Evolutionary conservation across 768 basidiomycete genomes (phyloP), one percentile per base, ranked within the genome.

Genomic region (Leucosporidium yakuticum): DNA sequence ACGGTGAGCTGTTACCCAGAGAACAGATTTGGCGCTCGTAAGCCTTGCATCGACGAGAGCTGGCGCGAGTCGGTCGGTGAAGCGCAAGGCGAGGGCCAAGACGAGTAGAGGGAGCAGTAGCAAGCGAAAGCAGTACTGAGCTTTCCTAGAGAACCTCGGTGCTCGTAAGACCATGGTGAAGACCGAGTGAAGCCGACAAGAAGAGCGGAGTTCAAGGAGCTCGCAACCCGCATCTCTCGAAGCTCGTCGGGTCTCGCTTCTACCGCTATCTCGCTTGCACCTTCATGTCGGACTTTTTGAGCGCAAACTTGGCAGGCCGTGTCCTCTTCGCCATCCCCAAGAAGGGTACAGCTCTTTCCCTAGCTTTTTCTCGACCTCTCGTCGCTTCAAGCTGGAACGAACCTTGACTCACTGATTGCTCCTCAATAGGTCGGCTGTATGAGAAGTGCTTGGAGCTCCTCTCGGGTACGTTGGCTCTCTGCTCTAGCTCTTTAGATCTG

Each of bases 311-410:
- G 63, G 84, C 90, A 69, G 92, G 91, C 57, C 85, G 93, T 53
- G 77, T 95, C 69, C 82, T 99, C 49, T 95, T 99, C 74, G 95
- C 94, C 14, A 90, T 99, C 74, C 95, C 95, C 2, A 98, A 98
- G 83, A 99, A 98, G 85, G 95, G 95, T 87, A 67, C 39, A 62
- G 70, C 57, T 23, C 36, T 34, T 49, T n/a, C 23, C 27, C 4
- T 6, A 19, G 14, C 72, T 74, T 62, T 50, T 36, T 31, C 21
- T 9, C 27, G 25, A 47, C n/a, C 36, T 49, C 32, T 31, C 20
- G n/a, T 23, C n/a, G 12, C 47, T 17, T n/a, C 44, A n/a, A 20
- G n/a, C 23, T 20, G 4, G 51, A 59, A 32, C 31, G n/a, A 34
- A 63, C 8, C 6, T 29, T 25, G 54, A 25, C 7, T 3, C n/a